Conservation (phyloP, 495 filamentous ascomycete genomes). For the Aspergillus carlsbadensis region DNA sequence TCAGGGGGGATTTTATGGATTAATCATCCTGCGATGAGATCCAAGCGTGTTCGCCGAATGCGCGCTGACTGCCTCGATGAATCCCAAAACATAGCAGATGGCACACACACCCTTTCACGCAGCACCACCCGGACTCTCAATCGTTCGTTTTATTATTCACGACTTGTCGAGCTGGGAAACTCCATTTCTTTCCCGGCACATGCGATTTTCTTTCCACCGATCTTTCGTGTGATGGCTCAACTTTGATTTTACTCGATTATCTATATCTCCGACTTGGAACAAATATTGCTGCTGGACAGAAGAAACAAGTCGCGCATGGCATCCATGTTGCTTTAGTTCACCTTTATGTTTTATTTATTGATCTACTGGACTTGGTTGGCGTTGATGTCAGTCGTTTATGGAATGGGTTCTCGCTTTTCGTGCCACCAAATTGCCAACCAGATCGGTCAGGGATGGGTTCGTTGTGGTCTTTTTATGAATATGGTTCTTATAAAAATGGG, state of each 20-base stretch:
- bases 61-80: too few species aligned
- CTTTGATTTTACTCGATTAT: not conserved
- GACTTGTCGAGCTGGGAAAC: too few species aligned
- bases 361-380: not conserved
- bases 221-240: not conserved
- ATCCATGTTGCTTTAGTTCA: not conserved
- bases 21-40: constrained; percentile 34
- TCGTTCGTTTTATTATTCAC: too few species aligned
- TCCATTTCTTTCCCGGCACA: too few species aligned
- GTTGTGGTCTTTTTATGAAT: not conserved
- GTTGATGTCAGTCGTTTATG: constrained; percentile 2
- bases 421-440: constrained; percentile 13
- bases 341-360: not conserved
- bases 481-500: not conserved
- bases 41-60: not conserved
- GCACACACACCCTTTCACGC: too few species aligned
- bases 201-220: not conserved
- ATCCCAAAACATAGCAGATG: not conserved
- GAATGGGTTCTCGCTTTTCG: not conserved
- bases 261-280: constrained; percentile 1
- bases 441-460: not conserved
- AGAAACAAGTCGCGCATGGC: not conserved
- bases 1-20: constrained; percentile 98
- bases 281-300: not conserved
- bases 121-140: too few species aligned